Base-by-base conservation (phyloP, 2,329 filamentous ascomycete species). In the Diaporthe citriasiana region DNA sequence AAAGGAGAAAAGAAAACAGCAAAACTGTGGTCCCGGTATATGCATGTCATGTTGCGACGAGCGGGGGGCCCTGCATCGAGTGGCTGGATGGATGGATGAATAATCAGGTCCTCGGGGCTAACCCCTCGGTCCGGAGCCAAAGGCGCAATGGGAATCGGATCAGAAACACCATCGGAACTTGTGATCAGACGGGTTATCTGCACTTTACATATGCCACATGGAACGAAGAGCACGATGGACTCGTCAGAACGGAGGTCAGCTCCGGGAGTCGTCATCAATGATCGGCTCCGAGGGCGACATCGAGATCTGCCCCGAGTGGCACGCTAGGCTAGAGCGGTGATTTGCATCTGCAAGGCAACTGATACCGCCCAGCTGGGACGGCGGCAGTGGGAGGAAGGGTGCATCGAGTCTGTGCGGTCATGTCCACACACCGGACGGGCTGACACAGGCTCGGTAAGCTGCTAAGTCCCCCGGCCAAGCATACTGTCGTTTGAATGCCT, bases 21-120 rank as follows among this genome's bases (percentile, higher is more conserved):
- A 53, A 68, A 40, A 47, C 63, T 53, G 33, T 10, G 47, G 15
- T 35, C 4, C 33, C n/a, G 25, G 33, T 4, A 40, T 47, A 63
- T 63, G 57, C 57, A 63, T 45, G n/a, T 50, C 63, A 38, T 66
- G 60, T 66, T 66, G 60, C 45, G 60, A 66, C 47, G 47, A 68
- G 53, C 63, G n/a, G 63, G 63, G 63, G 12, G 57, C 7, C 63
- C n/a, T 51, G 33, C 33, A 22, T 30, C 19, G 33, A 25, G 13
- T 1, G 22, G 15, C 3, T 12, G 33, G 7, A 33, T 35, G 45
- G 47, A 12, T 17, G 30, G 27, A 17, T 9, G 30, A 8, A 12
- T 40, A n/a, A 5, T 42, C 38, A 12, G 19, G 2, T 47, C 8
- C 3, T 40, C 63, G 33, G 33, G 22, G 63, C 45, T 27, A 38